phyloP scores from a whole-genome alignment of 805 yeast genomes.

The Wickerhamiella azyma region DNA sequence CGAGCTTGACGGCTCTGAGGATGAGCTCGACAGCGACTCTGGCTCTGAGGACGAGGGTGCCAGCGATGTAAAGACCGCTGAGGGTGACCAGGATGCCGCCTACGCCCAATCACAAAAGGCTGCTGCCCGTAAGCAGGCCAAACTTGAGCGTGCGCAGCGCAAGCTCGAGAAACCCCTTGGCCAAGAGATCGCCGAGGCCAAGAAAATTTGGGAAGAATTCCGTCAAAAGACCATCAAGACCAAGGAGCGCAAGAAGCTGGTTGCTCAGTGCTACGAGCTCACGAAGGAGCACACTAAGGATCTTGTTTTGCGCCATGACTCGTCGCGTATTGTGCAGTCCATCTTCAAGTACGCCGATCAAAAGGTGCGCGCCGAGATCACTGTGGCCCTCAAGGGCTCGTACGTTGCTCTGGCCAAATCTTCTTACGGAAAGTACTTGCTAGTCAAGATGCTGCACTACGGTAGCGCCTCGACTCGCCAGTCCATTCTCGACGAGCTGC shows the following conservation, averaged over 20 bases:
- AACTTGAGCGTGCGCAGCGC: slow-evolving; percentile 49
- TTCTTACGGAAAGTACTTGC: slow-evolving; percentile 82
- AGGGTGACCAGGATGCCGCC: slow-evolving; percentile 10
- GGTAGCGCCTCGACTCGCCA: slow-evolving; percentile 75
- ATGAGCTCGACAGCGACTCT: slow-evolving; percentile 14
- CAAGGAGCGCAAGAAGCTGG: slow-evolving; percentile 58
- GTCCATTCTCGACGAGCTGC: slow-evolving; percentile 65
- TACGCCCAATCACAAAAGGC: slow-evolving; percentile 20
- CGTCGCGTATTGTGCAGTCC: slow-evolving; percentile 91
- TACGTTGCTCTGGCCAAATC: slow-evolving; percentile 77
- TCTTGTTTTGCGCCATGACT: slow-evolving; percentile 87
- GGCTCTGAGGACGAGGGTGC: slow-evolving; percentile 6
- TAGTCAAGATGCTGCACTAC: slow-evolving; percentile 80
- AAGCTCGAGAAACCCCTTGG: slow-evolving; percentile 84
- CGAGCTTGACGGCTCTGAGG: slow-evolving; percentile 10
- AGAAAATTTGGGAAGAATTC: slow-evolving; percentile 78
- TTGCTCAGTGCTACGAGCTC: slow-evolving; percentile 74
- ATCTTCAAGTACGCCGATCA: slow-evolving; percentile 73
- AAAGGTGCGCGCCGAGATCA: slow-evolving; percentile 61
- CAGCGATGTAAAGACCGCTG: slow-evolving; percentile 13
- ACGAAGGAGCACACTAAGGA: slow-evolving; percentile 67
- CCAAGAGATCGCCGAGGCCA: slow-evolving; percentile 67
- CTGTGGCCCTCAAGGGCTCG: slow-evolving; percentile 54
- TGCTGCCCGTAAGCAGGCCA: slow-evolving; percentile 50
- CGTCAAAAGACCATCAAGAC: slow-evolving; percentile 72